Evolutionary conservation across 2,329 filamentous ascomycete species (phyloP).

Genomic region (Chaetothyriales sp.): DNA sequence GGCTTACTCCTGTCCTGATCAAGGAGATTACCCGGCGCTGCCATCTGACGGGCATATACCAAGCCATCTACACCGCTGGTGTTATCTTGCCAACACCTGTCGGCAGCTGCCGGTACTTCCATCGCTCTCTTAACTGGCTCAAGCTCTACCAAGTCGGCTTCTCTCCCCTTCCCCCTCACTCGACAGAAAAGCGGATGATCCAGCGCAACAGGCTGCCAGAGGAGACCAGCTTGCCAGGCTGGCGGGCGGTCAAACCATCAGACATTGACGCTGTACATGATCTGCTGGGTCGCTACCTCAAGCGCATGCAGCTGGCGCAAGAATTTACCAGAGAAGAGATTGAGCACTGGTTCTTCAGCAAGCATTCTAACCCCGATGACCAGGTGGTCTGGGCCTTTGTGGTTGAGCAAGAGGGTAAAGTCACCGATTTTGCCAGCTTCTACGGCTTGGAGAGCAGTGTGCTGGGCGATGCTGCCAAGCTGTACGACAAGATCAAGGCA

Average conservation of each 20-base stretch:
- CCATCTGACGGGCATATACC: conserved; percentile 74
- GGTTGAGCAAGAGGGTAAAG: conserved; percentile 62
- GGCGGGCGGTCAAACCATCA: conserved; percentile 63
- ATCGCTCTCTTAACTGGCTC: conserved; percentile 85
- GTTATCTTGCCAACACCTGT: conserved; percentile 82
- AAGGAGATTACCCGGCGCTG: conserved; percentile 92
- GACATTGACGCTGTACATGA: conserved; percentile 63
- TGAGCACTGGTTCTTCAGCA: conserved; percentile 72
- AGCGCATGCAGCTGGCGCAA: conserved; percentile 69
- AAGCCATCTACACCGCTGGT: conserved; percentile 91
- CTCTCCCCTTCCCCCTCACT: conserved; percentile 68
- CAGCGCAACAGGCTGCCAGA: conserved; percentile 73
- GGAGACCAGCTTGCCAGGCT: conserved; percentile 53
- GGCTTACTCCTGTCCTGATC: conserved; percentile 84
- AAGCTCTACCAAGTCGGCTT: conserved; percentile 93
- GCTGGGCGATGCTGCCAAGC: conserved; percentile 42
- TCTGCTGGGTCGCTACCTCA: conserved; percentile 62
- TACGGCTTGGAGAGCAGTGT: conserved; percentile 89
- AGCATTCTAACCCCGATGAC: conserved; percentile 39
- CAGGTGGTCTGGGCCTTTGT: conserved; percentile 92
- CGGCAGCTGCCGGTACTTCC: conserved; percentile 87
- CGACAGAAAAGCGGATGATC: conserved; percentile 73
- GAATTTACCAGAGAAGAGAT: conserved; percentile 68
- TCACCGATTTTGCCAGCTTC: conserved; percentile 96
- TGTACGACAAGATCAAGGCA: conserved; percentile 60